These are phyloP conservation scores for Aureobasidium melanogenum DNA, from an alignment of 2,329 filamentous ascomycete genomes.

Conservation along the genomic window DNA sequence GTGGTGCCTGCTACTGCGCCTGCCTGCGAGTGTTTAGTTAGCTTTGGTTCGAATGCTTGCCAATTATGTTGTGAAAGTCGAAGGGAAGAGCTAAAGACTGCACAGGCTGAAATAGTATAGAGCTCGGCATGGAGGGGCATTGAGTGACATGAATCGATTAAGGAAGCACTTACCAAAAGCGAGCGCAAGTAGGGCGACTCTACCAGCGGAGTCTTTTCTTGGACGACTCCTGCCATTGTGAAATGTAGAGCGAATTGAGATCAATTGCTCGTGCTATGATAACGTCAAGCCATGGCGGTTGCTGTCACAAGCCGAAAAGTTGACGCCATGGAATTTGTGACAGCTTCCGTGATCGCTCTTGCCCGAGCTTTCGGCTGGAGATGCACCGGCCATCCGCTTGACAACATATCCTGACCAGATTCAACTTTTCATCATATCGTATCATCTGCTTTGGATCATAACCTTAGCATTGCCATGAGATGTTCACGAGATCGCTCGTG, in stretches of 20 bases:
- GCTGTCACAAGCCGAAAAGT: constrained; percentile 8
- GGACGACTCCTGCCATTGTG: neutral
- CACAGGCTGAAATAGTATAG: too few relatives aligned
- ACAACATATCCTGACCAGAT: too few relatives aligned
- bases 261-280: constrained; percentile 8
- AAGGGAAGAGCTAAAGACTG: neutral
- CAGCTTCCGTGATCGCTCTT: neutral
- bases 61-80: neutral
- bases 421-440: neutral
- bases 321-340: neutral
- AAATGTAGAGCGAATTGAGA: neutral
- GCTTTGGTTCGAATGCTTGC: neutral
- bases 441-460: neutral
- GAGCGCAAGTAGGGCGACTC: constrained; percentile 41
- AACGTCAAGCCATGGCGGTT: constrained; percentile 7
- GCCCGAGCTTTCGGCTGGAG: neutral
- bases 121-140: neutral
- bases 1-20: constrained; percentile 90
- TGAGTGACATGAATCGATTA: neutral
- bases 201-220: constrained; percentile 17
- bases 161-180: constrained; percentile 31
- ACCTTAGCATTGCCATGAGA: neutral
- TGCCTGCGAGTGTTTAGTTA: constrained; percentile 42
- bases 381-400: neutral
- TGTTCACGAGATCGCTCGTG: neutral